These are phyloP conservation scores for Escallonia rubra DNA, from an alignment of 129 eudicot species.

Conservation along the genomic window DNA sequence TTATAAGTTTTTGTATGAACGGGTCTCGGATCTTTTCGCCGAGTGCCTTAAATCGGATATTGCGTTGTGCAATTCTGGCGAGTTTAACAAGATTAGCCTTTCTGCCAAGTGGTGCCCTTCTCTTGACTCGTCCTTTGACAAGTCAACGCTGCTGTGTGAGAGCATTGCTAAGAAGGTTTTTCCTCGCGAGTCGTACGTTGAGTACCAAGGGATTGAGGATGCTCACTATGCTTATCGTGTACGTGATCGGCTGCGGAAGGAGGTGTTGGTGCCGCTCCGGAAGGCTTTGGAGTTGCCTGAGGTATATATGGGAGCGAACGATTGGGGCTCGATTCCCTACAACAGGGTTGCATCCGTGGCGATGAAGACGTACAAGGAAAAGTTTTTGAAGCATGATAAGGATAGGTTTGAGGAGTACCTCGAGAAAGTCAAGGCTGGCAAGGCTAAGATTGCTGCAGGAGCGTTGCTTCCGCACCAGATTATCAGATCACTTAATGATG, in stretches of 20 bases:
- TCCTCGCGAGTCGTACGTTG: neutral
- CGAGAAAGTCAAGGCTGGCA: neutral
- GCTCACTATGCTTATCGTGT: conserved; percentile 4
- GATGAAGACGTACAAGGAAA: neutral
- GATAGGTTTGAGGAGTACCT: neutral
- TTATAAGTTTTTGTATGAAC: neutral
- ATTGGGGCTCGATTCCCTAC: neutral
- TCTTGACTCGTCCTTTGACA: neutral
- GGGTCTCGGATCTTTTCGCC: neutral
- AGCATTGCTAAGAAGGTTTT: conserved; percentile 14
- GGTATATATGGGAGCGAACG: neutral
- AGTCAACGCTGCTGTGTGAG: neutral
- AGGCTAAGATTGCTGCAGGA: neutral
- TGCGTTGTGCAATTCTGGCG: neutral
- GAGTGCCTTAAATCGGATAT: neutral
- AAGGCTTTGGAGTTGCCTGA: conserved; percentile 1
- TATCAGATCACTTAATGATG: neutral
- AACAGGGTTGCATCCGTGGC: neutral
- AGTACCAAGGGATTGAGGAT: conserved; percentile 1
- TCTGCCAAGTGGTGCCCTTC: neutral
- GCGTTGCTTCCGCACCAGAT: conserved; percentile 4
- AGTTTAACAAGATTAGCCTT: neutral
- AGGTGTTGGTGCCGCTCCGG: conserved; percentile 1
- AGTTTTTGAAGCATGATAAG: neutral
- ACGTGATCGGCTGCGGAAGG: conserved; percentile 5